Evolutionary conservation across 2,329 filamentous ascomycete genomes (phyloP), one percentile per base, ranked within the genome.

Genomic region (Ascochyta lentis): DNA sequence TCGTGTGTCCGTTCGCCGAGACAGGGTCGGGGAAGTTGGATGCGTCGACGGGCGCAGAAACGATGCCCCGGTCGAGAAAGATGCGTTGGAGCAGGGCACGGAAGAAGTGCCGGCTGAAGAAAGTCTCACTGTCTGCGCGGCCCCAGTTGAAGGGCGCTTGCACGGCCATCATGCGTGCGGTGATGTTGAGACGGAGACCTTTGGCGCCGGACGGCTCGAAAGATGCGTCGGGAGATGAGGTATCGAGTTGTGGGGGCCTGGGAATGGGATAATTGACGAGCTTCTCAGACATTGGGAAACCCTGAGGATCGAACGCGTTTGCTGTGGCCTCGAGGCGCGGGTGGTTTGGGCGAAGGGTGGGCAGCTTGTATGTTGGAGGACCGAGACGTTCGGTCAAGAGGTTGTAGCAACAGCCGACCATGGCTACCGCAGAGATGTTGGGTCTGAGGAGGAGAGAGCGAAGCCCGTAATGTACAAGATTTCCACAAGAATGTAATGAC

Each of bases 371-470:
- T 0, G 91, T 92, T 16, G 92, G 89, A 1, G 92, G 91, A 0
- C 91, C 91, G 12, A 97, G 84, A 54, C 91, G 87, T 77, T 98
- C 95, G 0, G 94, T 97, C 65, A 98, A 80, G 6, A 98, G 86
- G 68, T 99, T 99, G 82, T 99, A 98, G 81, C 95, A 99, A 80
- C 95, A 99, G 42, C 95, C 95, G 57, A 99, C 92, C 72, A 99
- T 93, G 54, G 94, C 94, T 22, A 98, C 89, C n/a, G 92, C 92
- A 29, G 87, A 86, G 51, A 98, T 93, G 4, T 87, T 85, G 0
- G 90, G 89, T 71, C 97, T 98, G 54, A 96, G 78, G 1, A 93
- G 78, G 19, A 99, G 84, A 0, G 94, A 96, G 13, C 91, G 88
- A 54, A 99, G 88, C 9, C 91, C 95, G 71, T 96, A 93, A 75